Evolutionary conservation across 2,329 filamentous ascomycete genomes (phyloP).

Genomic region (Trematosphaeria pertusa): DNA sequence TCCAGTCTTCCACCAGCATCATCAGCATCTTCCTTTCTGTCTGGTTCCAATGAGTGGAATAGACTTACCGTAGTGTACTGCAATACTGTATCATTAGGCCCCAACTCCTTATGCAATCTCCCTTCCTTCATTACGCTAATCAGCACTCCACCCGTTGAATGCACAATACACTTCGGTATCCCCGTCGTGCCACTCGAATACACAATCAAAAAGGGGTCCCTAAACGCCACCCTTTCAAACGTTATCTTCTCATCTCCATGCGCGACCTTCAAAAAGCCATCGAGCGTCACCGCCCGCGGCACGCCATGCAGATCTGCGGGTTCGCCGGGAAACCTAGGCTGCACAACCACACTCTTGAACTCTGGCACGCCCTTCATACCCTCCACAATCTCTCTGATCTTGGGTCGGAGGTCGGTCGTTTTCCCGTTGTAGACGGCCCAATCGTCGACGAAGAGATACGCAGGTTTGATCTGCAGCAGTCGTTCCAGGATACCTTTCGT

Average conservation of each 20-base stretch:
- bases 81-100: constrained; percentile 53
- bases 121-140: constrained; percentile 69
- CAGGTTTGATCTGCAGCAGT: constrained; percentile 75
- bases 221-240: constrained; percentile 70
- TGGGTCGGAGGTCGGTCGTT: constrained; percentile 71
- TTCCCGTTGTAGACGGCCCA: constrained; percentile 81
- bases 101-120: constrained; percentile 58
- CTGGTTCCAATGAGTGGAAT: neutral
- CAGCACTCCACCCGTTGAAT: constrained; percentile 71
- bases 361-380: constrained; percentile 67
- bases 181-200: constrained; percentile 85
- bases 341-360: constrained; percentile 69
- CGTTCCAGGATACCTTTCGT: constrained; percentile 78
- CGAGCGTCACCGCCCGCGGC: constrained; percentile 54
- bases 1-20: constrained; percentile 33
- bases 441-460: constrained; percentile 85
- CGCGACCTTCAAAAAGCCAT: constrained; percentile 50
- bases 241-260: constrained; percentile 50
- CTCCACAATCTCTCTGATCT: constrained; percentile 71
- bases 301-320: constrained; percentile 66
- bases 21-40: constrained; percentile 1
- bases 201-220: constrained; percentile 78
- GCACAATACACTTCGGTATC: constrained; percentile 84
- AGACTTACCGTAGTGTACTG: constrained; percentile 63
- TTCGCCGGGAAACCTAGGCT: constrained; percentile 67